Percentiles rank a stretch among this genome's conserved stretches.
Evolutionary conservation across 2,329 filamentous ascomycete genomes (phyloP).

Genomic region (Coleophoma eucalyptorum): DNA sequence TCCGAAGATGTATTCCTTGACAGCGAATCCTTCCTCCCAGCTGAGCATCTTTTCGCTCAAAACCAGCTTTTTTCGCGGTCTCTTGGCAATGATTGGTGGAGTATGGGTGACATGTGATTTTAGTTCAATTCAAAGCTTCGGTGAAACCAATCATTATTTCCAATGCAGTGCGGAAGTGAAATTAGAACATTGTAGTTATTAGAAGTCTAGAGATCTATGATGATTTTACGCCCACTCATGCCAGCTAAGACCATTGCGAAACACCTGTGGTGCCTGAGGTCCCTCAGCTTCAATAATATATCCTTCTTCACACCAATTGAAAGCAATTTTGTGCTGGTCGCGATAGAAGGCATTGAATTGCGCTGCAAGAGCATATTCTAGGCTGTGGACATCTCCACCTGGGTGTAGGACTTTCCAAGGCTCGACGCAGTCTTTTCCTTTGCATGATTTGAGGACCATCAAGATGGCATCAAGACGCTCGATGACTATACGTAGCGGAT

Average conservation of each 20-base stretch:
- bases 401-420: constrained; percentile 56
- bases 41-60: too few relatives aligned
- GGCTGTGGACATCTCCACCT: constrained; percentile 40
- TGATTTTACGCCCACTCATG: background rate
- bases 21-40: too few relatives aligned
- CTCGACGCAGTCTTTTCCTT: constrained; percentile 43
- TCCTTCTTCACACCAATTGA: constrained; percentile 47
- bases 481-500: constrained; percentile 34
- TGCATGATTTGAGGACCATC: constrained; percentile 57
- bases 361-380: constrained; percentile 43
- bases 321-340: constrained; percentile 44
- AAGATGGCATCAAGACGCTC: constrained; percentile 52
- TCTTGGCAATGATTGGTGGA: too few relatives aligned
- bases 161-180: too few relatives aligned
- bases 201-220: too few relatives aligned
- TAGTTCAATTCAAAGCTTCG: too few relatives aligned
- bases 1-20: too few relatives aligned
- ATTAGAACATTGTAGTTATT: background rate
- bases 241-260: background rate
- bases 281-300: constrained; percentile 53
- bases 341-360: constrained; percentile 49
- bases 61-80: too few relatives aligned
- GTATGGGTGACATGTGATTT: too few relatives aligned
- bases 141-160: too few relatives aligned
- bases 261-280: constrained; percentile 29